A percentile compares a stretch with the other conserved stretches of the same genome.
Evolutionary conservation across 2,329 filamentous ascomycete species (phyloP).

Genomic region (Cryphonectria radicalis): DNA sequence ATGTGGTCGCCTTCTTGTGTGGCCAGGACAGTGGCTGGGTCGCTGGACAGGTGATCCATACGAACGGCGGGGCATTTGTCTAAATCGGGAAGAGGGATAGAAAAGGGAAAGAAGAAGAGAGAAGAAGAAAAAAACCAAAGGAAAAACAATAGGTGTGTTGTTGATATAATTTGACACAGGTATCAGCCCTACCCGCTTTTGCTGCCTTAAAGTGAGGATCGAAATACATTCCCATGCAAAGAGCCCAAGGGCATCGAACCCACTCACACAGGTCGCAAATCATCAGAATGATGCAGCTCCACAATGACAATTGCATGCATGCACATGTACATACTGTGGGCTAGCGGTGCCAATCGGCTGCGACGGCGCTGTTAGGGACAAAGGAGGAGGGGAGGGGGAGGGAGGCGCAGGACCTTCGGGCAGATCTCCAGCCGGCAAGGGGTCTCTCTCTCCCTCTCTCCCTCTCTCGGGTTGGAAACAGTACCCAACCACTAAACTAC

Average conservation of each 20-base stretch:
- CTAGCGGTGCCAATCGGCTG: neutral
- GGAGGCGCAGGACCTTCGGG: neutral
- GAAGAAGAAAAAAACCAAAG: neutral
- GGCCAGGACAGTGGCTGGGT: conserved; percentile 46
- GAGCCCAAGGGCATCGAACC: neutral
- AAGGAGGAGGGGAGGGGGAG: neutral
- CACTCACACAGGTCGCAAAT: neutral
- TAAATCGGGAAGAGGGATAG: neutral
- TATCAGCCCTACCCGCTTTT: conserved; percentile 10
- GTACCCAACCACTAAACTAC: neutral
- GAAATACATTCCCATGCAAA: neutral
- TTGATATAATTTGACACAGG: neutral
- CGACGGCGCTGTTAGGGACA: neutral
- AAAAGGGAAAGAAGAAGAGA: neutral
- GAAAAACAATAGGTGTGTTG: neutral
- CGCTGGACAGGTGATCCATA: conserved; percentile 50
- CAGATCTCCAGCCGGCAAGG: neutral
- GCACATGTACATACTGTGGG: neutral
- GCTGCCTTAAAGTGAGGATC: conserved; percentile 8
- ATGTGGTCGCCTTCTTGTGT: conserved; percentile 48
- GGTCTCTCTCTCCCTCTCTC: neutral
- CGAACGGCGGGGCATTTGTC: conserved; percentile 44
- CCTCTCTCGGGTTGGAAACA: neutral
- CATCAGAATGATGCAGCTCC: neutral
- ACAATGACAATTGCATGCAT: neutral